phyloP scores from a whole-genome alignment of 1,139 yeast genomes.

The Geotrichum australiense region DNA sequence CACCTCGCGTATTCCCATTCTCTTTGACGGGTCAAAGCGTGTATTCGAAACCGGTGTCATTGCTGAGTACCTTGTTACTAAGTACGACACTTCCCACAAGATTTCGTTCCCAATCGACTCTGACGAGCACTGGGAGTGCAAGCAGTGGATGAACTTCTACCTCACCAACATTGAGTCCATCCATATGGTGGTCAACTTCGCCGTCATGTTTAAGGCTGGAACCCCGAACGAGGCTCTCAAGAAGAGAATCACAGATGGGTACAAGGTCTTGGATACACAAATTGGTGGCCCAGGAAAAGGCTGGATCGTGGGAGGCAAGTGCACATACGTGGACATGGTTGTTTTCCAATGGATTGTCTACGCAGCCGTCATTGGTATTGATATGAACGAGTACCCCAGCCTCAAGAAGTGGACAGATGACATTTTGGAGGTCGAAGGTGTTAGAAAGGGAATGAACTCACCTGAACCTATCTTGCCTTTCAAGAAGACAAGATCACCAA shows the following conservation, averaged over 20 bases:
- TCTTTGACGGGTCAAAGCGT: conserved; percentile 36
- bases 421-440: conserved; percentile 1
- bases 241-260: background rate
- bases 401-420: background rate
- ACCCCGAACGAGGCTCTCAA: background rate
- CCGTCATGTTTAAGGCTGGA: background rate
- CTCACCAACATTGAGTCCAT: conserved; percentile 1
- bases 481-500: background rate
- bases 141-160: conserved; percentile 40
- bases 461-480: background rate
- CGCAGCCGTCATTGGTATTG: background rate
- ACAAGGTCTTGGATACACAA: background rate
- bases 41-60: conserved; percentile 53
- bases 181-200: conserved; percentile 1
- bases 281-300: background rate
- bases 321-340: conserved; percentile 1
- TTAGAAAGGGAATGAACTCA: background rate
- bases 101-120: conserved; percentile 43
- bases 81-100: conserved; percentile 47
- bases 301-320: background rate
- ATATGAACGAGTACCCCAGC: conserved; percentile 3
- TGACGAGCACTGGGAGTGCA: conserved; percentile 42
- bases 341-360: background rate
- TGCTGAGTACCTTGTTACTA: conserved; percentile 48
- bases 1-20: conserved; percentile 55